phyloP scores from a whole-genome alignment of 257 asterid species.

The Marsdenia floribunda region DNA sequence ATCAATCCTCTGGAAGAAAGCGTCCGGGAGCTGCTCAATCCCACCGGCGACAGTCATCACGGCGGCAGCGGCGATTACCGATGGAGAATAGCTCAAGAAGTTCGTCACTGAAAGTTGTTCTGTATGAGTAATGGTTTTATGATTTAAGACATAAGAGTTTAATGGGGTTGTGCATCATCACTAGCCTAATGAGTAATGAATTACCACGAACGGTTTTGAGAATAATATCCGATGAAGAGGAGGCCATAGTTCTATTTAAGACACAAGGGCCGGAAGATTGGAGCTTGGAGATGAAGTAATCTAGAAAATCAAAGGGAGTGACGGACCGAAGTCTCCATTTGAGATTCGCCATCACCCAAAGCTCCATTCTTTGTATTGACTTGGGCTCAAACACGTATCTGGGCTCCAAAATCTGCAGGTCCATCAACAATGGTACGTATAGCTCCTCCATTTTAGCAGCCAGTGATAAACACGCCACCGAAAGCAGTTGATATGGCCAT shows the following conservation, averaged over 20 bases:
- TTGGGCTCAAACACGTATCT: constrained; percentile 30
- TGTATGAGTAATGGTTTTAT: neutral
- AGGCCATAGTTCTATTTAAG: constrained; percentile 1
- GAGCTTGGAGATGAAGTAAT: constrained; percentile 37
- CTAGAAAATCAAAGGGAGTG: constrained; percentile 54
- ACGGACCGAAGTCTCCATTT: constrained; percentile 49
- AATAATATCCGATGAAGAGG: constrained; percentile 31
- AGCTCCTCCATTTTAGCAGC: constrained; percentile 62
- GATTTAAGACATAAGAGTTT: neutral
- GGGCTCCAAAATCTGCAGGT: constrained; percentile 36
- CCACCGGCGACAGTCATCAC: constrained; percentile 40
- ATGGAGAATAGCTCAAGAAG: constrained; percentile 38
- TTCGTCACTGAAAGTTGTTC: constrained; percentile 32
- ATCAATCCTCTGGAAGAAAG: constrained; percentile 33
- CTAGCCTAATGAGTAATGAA: too few relatives aligned
- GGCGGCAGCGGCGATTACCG: constrained; percentile 56
- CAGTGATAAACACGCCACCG: constrained; percentile 44
- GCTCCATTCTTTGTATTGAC: constrained; percentile 53
- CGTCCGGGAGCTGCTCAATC: constrained; percentile 18
- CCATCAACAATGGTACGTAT: constrained; percentile 36
- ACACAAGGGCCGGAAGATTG: constrained; percentile 21
- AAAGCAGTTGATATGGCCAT: constrained; percentile 50
- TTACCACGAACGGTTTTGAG: constrained; percentile 51
- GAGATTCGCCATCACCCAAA: constrained; percentile 36
- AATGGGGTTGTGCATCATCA: neutral